These are phyloP conservation scores for Antitrichia curtipendula DNA, from an alignment of 225 moss, liverwort and hornwort genomes.

Conservation along the genomic window DNA sequence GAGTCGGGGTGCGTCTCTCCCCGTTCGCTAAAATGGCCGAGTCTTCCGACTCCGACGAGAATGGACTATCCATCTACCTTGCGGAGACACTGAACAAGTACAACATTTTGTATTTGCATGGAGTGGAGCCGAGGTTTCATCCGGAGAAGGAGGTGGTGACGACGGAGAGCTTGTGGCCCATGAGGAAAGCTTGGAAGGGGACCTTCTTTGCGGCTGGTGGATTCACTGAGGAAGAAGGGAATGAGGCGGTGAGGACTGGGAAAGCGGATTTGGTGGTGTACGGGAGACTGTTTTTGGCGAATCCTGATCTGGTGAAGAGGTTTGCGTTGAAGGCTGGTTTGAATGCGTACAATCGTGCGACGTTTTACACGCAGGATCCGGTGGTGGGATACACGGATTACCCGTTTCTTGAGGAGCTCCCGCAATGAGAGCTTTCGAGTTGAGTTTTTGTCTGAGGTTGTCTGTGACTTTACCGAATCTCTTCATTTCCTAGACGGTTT, in stretches of 20 bases:
- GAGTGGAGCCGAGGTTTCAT: constrained; percentile 25
- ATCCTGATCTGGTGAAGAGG: constrained; percentile 21
- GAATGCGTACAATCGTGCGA: neutral
- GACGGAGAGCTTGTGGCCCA: constrained; percentile 3
- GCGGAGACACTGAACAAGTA: constrained; percentile 5
- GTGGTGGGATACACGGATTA: constrained; percentile 2
- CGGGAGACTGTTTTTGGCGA: constrained; percentile 9
- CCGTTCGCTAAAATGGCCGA: neutral
- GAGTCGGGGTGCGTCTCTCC: constrained; percentile 18
- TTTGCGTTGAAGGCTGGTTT: neutral
- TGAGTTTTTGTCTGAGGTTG: neutral
- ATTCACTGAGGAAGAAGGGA: neutral
- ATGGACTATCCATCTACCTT: neutral
- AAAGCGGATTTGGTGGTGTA: constrained; percentile 3
- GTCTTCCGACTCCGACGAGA: neutral
- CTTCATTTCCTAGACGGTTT: neutral
- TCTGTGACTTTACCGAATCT: neutral
- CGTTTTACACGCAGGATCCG: neutral
- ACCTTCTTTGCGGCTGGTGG: constrained; percentile 1
- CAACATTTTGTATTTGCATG: constrained; percentile 18
- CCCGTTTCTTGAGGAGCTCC: neutral
- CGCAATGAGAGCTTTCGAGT: neutral
- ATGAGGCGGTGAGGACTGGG: neutral
- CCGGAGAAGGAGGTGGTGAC: neutral
- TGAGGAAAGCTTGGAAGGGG: constrained; percentile 18